Conservation (phyloP, 371 early-diverging fungal genomes). For the Antonospora locustae region DNA sequence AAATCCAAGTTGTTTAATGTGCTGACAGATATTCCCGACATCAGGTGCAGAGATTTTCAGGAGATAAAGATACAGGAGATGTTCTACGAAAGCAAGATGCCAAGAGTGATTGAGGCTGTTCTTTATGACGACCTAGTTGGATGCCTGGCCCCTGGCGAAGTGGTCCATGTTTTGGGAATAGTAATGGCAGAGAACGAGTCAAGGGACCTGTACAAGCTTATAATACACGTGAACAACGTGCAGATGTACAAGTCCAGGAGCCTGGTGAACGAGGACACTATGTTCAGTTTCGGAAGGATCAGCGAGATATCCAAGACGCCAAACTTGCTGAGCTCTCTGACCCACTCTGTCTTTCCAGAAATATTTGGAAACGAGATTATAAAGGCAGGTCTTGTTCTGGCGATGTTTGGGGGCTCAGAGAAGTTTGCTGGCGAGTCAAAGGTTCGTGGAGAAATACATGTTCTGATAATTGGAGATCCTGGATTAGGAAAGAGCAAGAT, state of each 20-base stretch:
- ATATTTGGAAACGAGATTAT: conserved; percentile 62
- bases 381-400: conserved; percentile 60
- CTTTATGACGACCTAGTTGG: conserved; percentile 43
- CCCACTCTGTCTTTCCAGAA: conserved; percentile 58
- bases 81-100: conserved; percentile 13
- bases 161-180: conserved; percentile 40
- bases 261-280: conserved; percentile 1
- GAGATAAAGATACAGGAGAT: conserved; percentile 49
- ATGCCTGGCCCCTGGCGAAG: conserved; percentile 50
- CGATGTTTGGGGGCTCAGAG: conserved; percentile 60
- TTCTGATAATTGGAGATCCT: conserved; percentile 57
- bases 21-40: conserved; percentile 20
- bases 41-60: conserved; percentile 37
- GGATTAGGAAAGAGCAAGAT: conserved; percentile 61
- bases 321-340: conserved; percentile 55
- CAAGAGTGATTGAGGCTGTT: conserved; percentile 36
- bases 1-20: conserved; percentile 43
- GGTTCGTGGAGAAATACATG: conserved; percentile 49
- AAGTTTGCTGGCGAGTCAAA: conserved; percentile 26
- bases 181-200: conserved; percentile 36
- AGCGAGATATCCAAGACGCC: conserved; percentile 52
- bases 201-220: conserved; percentile 37
- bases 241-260: conserved; percentile 38
- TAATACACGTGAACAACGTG: conserved; percentile 42
- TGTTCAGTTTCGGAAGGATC: conserved; percentile 13